phyloP scores from a whole-genome alignment of 345 rosid genomes.

The Fremontodendron californicum region DNA sequence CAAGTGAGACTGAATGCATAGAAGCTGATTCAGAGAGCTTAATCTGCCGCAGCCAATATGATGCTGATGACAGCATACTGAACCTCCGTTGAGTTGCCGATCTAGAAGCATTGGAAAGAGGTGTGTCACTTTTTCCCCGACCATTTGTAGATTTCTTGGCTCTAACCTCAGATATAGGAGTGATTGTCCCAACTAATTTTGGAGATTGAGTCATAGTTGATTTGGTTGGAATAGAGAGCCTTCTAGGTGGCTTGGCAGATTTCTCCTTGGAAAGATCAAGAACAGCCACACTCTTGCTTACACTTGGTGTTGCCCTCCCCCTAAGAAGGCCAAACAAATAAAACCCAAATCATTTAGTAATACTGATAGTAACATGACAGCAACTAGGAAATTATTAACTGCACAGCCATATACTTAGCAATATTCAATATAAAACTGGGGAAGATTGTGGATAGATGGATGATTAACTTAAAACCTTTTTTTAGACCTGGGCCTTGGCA shows the following conservation, averaged over 20 bases:
- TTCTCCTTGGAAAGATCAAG: too few species aligned
- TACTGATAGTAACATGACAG: background rate
- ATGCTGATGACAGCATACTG: slow-evolving; percentile 33
- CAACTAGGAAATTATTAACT: background rate
- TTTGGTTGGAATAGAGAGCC: slow-evolving; percentile 66
- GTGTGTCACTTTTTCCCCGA: too few species aligned
- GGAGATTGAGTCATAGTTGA: slow-evolving; percentile 31
- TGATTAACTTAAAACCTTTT: too few species aligned
- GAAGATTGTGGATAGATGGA: background rate
- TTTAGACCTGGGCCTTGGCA: too few species aligned
- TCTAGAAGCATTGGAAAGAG: slow-evolving; percentile 46
- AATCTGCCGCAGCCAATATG: too few species aligned
- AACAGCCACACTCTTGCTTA: too few species aligned
- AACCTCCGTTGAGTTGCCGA: slow-evolving; percentile 44
- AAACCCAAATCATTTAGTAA: background rate
- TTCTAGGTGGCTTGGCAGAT: too few species aligned
- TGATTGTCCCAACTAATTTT: slow-evolving; percentile 31
- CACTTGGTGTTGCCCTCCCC: slow-evolving; percentile 43
- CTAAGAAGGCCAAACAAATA: slow-evolving; percentile 21
- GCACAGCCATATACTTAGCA: background rate
- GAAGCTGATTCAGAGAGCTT: slow-evolving; percentile 66
- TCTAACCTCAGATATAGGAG: slow-evolving; percentile 58
- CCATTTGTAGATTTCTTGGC: too few species aligned
- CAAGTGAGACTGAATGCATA: slow-evolving; percentile 71
- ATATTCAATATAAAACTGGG: background rate